phyloP scores from a whole-genome alignment of 306 rosid species.

The Elaeagnus macrophylla region DNA sequence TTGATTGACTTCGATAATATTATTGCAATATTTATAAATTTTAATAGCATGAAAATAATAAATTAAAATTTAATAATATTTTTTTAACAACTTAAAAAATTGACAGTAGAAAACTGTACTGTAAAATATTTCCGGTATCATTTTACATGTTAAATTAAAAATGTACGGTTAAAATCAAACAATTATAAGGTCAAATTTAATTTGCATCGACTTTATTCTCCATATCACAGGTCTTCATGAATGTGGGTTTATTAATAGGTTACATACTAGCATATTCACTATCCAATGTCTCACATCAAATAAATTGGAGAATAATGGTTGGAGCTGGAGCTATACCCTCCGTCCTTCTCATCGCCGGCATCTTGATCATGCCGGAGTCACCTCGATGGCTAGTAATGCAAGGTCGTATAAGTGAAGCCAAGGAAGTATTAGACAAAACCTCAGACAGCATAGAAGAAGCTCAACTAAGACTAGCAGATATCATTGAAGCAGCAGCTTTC shows the following conservation, averaged over 20 bases:
- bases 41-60: too few species aligned
- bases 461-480: conserved; percentile 35
- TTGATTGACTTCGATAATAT: too few species aligned
- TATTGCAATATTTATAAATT: too few species aligned
- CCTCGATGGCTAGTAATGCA: conserved; percentile 70
- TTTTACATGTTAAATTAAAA: too few species aligned
- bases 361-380: conserved; percentile 61
- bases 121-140: too few species aligned
- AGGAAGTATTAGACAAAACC: conserved; percentile 36
- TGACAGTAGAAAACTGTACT: too few species aligned
- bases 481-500: conserved; percentile 51
- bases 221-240: conserved; percentile 38
- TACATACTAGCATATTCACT: conserved; percentile 44
- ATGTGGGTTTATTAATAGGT: conserved; percentile 38
- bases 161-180: too few species aligned
- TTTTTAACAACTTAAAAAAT: too few species aligned
- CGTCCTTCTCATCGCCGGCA: conserved; percentile 23
- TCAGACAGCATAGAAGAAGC: conserved; percentile 53
- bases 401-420: conserved; percentile 58
- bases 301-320: conserved; percentile 55
- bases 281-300: conserved; percentile 23
- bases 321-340: conserved; percentile 50
- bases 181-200: too few species aligned
- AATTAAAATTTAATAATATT: too few species aligned
- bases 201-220: too few species aligned